Evolutionary conservation across 495 filamentous ascomycete species (phyloP).

Genomic region (Parmelia sp.): DNA sequence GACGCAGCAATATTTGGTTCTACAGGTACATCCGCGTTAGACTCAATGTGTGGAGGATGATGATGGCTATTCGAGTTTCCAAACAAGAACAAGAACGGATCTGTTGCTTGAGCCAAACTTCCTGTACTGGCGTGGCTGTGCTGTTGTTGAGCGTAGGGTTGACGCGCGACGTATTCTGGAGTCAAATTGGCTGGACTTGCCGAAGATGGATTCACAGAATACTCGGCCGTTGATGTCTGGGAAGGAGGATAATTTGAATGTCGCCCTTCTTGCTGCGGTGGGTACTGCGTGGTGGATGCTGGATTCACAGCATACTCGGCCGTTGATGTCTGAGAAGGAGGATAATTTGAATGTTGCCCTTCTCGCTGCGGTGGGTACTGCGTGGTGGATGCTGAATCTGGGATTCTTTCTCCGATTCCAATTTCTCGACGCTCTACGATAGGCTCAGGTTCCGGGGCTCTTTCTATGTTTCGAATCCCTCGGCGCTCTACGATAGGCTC

Average conservation of each 20-base stretch:
- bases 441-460: constrained; percentile 45
- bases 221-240: constrained; percentile 83
- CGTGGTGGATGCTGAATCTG: constrained; percentile 85
- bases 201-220: constrained; percentile 70
- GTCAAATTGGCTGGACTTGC: constrained; percentile 68
- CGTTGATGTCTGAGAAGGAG: constrained; percentile 73
- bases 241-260: constrained; percentile 57
- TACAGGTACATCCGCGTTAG: constrained; percentile 97
- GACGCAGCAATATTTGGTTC: constrained; percentile 94
- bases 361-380: constrained; percentile 67
- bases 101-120: constrained; percentile 96
- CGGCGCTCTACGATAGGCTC: constrained; percentile 41
- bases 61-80: constrained; percentile 61
- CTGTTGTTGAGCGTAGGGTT: constrained; percentile 36
- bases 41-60: constrained; percentile 65
- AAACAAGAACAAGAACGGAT: constrained; percentile 84
- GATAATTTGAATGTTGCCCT: constrained; percentile 56
- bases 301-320: constrained; percentile 86
- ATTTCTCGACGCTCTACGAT: too few species aligned
- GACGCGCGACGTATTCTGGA: constrained; percentile 63
- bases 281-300: constrained; percentile 68
- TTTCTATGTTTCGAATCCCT: constrained; percentile 31
- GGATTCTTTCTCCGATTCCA: too few species aligned
- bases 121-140: constrained; percentile 72
- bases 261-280: constrained; percentile 70